Conservation (phyloP, 495 filamentous ascomycete species). For the Aspergillus affinis region DNA sequence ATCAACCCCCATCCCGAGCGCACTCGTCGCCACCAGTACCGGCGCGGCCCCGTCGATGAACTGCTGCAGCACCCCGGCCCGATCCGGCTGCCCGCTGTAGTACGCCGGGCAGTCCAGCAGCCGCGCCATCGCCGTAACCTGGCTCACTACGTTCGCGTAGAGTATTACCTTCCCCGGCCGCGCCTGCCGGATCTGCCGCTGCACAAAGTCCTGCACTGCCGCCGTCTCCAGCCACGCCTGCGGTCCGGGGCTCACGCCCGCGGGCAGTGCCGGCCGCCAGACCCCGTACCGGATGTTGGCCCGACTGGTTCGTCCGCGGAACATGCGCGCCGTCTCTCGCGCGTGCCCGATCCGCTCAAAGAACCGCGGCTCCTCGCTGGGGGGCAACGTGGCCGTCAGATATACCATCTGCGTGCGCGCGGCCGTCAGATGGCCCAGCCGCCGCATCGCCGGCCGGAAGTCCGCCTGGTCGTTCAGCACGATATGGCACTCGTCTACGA, state of each 20-base stretch:
- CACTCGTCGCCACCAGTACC: conserved; percentile 21
- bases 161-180: conserved; percentile 13
- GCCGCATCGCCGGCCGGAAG: conserved; percentile 14
- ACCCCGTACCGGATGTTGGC: no score
- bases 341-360: neutral
- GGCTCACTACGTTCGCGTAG: conserved; percentile 3
- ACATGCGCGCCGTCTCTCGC: no score
- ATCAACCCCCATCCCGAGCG: conserved; percentile 25
- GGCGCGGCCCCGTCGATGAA: conserved; percentile 6
- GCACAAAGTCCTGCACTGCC: neutral
- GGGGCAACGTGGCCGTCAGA: conserved; percentile 25
- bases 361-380: conserved; percentile 7
- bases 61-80: conserved; percentile 12
- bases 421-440: conserved; percentile 9
- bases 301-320: no score
- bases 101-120: neutral
- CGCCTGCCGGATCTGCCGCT: conserved; percentile 1
- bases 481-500: conserved; percentile 26
- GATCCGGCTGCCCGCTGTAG: conserved; percentile 11
- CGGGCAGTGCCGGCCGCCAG: no score
- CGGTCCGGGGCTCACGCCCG: no score
- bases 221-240: no score
- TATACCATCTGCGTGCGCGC: conserved; percentile 19
- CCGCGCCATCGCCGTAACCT: conserved; percentile 3
- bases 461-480: conserved; percentile 16